Evolutionary conservation across 306 rosid species (phyloP), one percentile per base, ranked within the genome.

Genomic region (Glycine soja): DNA sequence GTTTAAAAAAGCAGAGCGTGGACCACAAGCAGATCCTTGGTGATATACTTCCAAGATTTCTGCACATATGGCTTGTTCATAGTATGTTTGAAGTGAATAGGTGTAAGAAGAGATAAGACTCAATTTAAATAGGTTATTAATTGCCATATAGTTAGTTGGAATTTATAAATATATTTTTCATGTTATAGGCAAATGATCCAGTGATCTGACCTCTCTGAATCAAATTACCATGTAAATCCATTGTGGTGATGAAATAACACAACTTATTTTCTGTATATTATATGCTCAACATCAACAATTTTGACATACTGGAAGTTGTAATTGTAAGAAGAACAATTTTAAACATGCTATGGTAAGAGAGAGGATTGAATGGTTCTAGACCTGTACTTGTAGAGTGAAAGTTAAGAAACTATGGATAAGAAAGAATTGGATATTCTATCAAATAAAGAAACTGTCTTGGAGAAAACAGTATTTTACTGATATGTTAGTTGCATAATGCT

Each of bases 381-480:
- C 13, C 15, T 32, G 77, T 66, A 62, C 58, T 52, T 51, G 36
- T 72, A 51, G 79, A 13, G 66, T 84, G 62, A 18, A 42, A 36
- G 58, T 71, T 24, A 16, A 38, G 78, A 58, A 69, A 38, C 75
- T 80, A 24, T 65, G 67, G 50, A 47, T 70, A 65, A 57, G 53
- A 48, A 61, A 24, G 42, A 19, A 64, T 16, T 40, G 5, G 3
- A 38, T 51, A 24, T 64, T 71, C 56, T 52, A 72, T 72, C 74
- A 40, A 19, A 19, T 80, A 50, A 50, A 58, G 52, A 45, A 70
- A 62, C n/a, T 19, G 40, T 45, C 40, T 19, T 18, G 15, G 56
- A 15, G 62, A 70, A 72, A 56, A 36, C 62, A 53, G 11, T 54
- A 61, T 71, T 34, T 7, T 64, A 40, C 51, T 18, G 54, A 30